Evolutionary conservation across 2,329 filamentous ascomycete genomes (phyloP), one percentile per base, ranked within the genome.

Genomic region (Dactylellina haptotyla): DNA sequence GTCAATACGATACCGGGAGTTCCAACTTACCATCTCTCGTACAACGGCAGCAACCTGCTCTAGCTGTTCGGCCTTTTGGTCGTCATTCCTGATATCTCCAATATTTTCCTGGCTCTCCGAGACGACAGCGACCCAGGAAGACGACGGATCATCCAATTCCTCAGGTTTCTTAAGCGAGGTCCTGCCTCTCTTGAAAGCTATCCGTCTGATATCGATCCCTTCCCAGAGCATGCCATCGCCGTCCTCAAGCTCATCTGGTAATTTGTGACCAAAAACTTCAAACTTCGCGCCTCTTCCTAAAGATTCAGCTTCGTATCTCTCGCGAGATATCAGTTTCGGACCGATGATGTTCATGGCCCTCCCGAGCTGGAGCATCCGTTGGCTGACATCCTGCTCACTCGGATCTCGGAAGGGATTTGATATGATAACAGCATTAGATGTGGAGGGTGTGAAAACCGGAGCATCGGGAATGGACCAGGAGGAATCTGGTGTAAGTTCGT

Each of bases 361-460:
- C 14, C 67, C 67, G 25, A 72, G 26, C 37, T 72, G 59, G 28
- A 72, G 59, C 67, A 72, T 72, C 34, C 67, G 67, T n/a, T 72
- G 45, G 46, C 59, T 72, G 53, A 64, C 67, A 72, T 72, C 67
- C 9, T 72, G 53, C 25, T 65, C 59, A 34, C 26, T 61, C 8
- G 67, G 67, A 20, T 65, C 45, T 2, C 45, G 18, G 14, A 61
- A 32, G n/a, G 28, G 34, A 30, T 53, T 51, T 4, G 58, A 64
- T 34, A 72, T 59, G 6, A 72, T 16, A 5, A 72, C 53, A 14
- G 67, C 67, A 39, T 51, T 59, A 1, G 67, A 72, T 30, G 45
- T 28, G 5, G 67, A 72, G 0, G 67, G 67, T 2, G 67, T 72
- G 18, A 72, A 59, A 12, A 54, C 26, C 10, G 67, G 59, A 18